Evolutionary conservation across 2,329 filamentous ascomycete genomes (phyloP), one percentile per base, ranked within the genome.

Genomic region (Grosmannia penicillata): DNA sequence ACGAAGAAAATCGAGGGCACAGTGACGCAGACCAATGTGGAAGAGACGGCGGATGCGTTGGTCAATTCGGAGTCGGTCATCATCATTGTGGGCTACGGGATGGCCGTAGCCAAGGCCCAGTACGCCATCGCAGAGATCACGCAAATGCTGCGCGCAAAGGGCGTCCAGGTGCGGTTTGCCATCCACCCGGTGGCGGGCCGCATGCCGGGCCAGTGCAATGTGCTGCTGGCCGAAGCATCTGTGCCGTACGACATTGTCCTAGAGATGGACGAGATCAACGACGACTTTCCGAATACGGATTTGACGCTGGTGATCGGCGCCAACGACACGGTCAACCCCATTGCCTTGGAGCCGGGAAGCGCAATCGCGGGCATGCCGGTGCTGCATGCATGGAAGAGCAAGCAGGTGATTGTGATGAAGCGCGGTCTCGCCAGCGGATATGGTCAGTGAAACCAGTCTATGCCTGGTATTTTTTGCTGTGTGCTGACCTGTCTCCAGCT

Each of bases 221-320:
- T 93, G 4, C 66, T 94, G 3, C 73, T 93, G 13, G 86, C 86
- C 0, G 86, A 94, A 56, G 86, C 86, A 1, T 79, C 72, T 25
- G 86, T 93, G 23, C 84, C 84, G 3, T 93, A 93, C 51, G 86
- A 94, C 49, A 89, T 93, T 40, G 85, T 93, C 22, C 68, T 93
- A 33, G 85, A 94, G 60, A 93, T 93, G 85, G 86, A 93, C 49
- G 86, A 94, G 63, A 93, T 93, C 61, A 94, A 93, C 56, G 85
- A 93, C 45, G 85, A 93, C 51, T 94, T 93, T 55, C 58, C 68
- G 7, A 81, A 91, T 22, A 93, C 86, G 0, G 86, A 93, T 50
- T 66, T 93, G 9, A 86, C 83, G 0, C 71, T 93, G 4, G 85
- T 93, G 0, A 93, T 93, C 51, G 86, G 86, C 4, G 86, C 86